Evolutionary conservation across 2,329 filamentous ascomycete species (phyloP), one percentile per base, ranked within the genome.

Genomic region (Aspergillus clavatus): DNA sequence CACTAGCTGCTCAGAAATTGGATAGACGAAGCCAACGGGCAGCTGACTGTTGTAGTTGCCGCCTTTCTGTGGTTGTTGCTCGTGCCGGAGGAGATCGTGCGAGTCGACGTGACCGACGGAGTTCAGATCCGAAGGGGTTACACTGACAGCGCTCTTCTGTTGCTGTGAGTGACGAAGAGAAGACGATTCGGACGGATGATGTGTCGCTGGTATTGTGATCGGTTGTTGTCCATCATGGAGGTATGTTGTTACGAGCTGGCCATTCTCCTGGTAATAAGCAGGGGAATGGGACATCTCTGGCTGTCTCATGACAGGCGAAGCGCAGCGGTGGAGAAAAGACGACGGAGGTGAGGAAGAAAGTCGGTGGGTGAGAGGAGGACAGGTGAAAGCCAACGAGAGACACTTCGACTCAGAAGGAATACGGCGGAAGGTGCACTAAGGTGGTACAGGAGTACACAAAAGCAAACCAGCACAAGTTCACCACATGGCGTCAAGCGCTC

Each of bases 241-340:
- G 39, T 56, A 53, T 44, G 54, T 43, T 22, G 57, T 52, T 42
- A 55, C 49, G 48, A 57, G 50, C 29, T 56, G 50, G 40, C 52
- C 58, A 44, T 59, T 52, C 27, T 59, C 55, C 41, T 66, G 60
- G 47, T 59, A 58, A 43, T 65, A 64, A 53, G 58, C 59, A 51
- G 63, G 55, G 51, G 57, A 62, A 59, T 66, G 60, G 54, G 62
- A 59, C 64, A 66, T 67, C 54, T 62, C 63, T 51, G 60, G 62
- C 38, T 57, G 57, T 51, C 46, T 53, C 63, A 66, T 66, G 47
- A 48, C 51, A 49, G 54, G 47, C 44, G 46, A 45, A 47, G 38
- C 46, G 39, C 42, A 37, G 28, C 38, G 33, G 38, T 40, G 39
- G 45, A 28, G 42, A 48, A 40, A 38, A 46, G 46, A n/a, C n/a